Base-by-base conservation (phyloP, 2,329 filamentous ascomycete species). In the Rasamsonia emersonii region DNA sequence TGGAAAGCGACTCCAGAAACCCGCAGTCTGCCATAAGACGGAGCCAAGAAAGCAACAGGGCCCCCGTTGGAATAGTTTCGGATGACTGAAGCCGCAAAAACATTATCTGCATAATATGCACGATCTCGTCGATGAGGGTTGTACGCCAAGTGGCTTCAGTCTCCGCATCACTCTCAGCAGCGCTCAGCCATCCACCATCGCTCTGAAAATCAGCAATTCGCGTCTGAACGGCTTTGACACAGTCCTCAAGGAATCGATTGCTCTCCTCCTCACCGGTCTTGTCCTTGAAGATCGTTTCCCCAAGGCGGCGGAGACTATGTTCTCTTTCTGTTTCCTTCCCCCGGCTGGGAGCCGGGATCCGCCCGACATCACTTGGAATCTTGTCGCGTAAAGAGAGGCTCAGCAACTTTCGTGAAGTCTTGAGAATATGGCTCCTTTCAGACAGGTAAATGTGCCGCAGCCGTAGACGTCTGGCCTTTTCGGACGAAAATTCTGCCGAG, bases 21-120 rank as follows among this genome's bases (percentile, higher is more conserved):
- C 61, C 64, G 47, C 75, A 78, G 9, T 73, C 65, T 24, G 71
- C 65, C 68, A 88, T 78, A 30, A 88, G 61, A n/a, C 70, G 62
- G 46, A 88, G 86, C 86, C 86, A 93, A 41, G 73, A 67, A 23
- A 74, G 62, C 11, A 86, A 67, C 5, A 77, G 56, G 9, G 70
- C 62, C 11, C 73, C 67, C 10, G 75, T 65, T 9, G 76, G 66
- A 45, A 83, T 72, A 28, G 67, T 61, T 21, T 65, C 55, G 30
- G 71, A 68, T 28, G 72, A 61, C 41, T 82, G 78, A 19, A 86
- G 59, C 13, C 82, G 67, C 43, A 85, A 71, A 45, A 88, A 83
- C 15, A 86, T 62, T 10, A 86, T 67, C 29, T 85, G 79, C 56
- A 91, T 66, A 24, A 79, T 71, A 50, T 91, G 82, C 23, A 82